Base-by-base conservation (phyloP, 495 filamentous ascomycete genomes). In the Aspergillus saccharolyticus region DNA sequence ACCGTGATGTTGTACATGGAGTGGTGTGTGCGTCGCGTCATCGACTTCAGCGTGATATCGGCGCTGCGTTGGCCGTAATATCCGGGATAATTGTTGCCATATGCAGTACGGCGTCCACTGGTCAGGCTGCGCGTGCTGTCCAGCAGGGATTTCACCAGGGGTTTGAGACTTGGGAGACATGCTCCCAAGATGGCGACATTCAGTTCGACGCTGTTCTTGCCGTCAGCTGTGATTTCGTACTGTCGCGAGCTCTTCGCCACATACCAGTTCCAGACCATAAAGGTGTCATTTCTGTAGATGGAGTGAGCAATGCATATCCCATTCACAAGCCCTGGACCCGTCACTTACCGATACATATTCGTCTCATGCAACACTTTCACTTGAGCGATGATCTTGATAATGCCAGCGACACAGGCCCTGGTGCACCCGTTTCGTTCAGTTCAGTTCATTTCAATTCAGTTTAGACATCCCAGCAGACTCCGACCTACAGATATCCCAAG, bases 321-420 rank as follows among this genome's bases (percentile, higher is more conserved):
- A 24, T 24, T 3, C 3, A 16, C 5, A 10, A 21, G 4, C 4
- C 25, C 14, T 3, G 16, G 42, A n/a, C 22, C 20, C 44, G 14
- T 18, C n/a, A 50, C 18, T 12, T 17, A 59, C 66, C 44, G 65
- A 61, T 65, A 67, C 53, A 22, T 56, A 56, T 67, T 63, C 52
- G 42, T 64, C 8, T 72, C 74, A 54, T 74, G 74, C 47, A 49
- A 53, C 19, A 61, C 47, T 20, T 63, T 65, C 6, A 55, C 42
- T 14, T 79, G 63, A 48, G 65, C 73, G 18, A 63, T 62, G 12
- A 76, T 60, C 61, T 82, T 82, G 48, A 79, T 72, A 20, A 76
- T 71, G 9, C 72, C 71, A 5, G 79, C 73, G 10, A 68, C 65
- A 39, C 71, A 71, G 46, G 77, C 77, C 56, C 74, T 79, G 30